phyloP scores from a whole-genome alignment of 2,329 filamentous ascomycete genomes.

The Neofusicoccum parvum region DNA sequence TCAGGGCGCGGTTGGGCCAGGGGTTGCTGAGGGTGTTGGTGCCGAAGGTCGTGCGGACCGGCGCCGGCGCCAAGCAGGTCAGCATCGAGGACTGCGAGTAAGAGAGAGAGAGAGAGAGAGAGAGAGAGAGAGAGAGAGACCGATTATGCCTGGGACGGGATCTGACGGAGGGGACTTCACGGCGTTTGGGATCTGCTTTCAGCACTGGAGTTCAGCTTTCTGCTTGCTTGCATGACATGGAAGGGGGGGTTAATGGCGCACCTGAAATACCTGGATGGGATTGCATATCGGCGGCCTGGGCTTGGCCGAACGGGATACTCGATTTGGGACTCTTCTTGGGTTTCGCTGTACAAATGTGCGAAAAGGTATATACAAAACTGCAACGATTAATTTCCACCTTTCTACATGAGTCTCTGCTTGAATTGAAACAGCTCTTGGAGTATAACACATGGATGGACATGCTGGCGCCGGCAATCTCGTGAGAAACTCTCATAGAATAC shows the following conservation, averaged over 20 bases:
- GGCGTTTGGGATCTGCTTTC: not conserved
- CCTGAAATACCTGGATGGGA: not conserved
- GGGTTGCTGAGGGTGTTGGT: slow-evolving; percentile 21
- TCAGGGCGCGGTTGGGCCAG: slow-evolving; percentile 20
- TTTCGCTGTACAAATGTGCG: slow-evolving; percentile 1
- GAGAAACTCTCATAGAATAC: no score
- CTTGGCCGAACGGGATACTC: not conserved
- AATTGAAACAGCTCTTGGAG: not conserved
- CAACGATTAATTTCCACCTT: not conserved
- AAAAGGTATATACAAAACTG: not conserved
- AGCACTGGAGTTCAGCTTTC: not conserved
- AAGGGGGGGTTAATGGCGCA: not conserved
- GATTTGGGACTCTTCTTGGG: not conserved
- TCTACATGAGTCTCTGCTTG: not conserved
- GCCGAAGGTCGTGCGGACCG: slow-evolving; percentile 19
- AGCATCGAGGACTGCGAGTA: slow-evolving; percentile 18
- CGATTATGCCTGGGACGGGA: not conserved
- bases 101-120: not conserved
- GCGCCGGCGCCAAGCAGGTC: not conserved
- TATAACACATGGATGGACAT: not conserved
- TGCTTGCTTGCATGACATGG: not conserved
- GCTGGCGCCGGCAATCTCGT: not conserved
- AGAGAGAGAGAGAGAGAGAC: not conserved
- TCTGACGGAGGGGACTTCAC: not conserved
- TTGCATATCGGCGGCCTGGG: slow-evolving; percentile 1